A percentile compares a stretch with the other conserved stretches of the same genome.
Conservation (phyloP, 768 basidiomycete species). For the Lactifluus subvellereus region DNA sequence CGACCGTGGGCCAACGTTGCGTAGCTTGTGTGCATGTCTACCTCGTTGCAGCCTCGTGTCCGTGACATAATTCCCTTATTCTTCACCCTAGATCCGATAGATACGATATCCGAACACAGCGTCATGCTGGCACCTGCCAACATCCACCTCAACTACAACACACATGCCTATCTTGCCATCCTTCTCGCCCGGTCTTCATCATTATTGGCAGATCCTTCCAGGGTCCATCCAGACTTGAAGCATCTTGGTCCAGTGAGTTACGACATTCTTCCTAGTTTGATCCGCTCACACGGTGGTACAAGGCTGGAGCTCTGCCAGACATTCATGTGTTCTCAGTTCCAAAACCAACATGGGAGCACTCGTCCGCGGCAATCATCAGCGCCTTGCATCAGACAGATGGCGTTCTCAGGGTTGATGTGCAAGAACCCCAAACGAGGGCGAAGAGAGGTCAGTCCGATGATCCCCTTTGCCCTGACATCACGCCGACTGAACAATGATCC, state of each 20-base stretch:
- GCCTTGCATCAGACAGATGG: conserved; percentile 18
- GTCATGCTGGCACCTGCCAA: conserved; percentile 8
- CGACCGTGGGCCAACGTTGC: not conserved
- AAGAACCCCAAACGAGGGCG: conserved; percentile 18
- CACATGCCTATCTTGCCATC: conserved; percentile 21
- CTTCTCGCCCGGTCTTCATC: conserved; percentile 13
- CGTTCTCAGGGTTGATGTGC: conserved; percentile 21
- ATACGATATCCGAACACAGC: not conserved
- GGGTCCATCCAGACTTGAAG: conserved; percentile 14
- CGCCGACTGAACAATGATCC: not conserved
- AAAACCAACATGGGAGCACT: conserved; percentile 13
- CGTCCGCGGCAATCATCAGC: conserved; percentile 5
- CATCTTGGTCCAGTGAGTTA: conserved; percentile 19
- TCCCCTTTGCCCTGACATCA: not conserved
- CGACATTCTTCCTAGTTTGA: conserved; percentile 1
- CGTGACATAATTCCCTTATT: not conserved
- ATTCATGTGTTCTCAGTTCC: conserved; percentile 20
- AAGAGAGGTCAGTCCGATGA: conserved; percentile 16
- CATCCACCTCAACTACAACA: conserved; percentile 13
- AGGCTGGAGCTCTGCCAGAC: conserved; percentile 22
- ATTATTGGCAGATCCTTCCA: conserved; percentile 13
- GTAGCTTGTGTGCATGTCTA: not conserved
- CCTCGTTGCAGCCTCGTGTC: conserved; percentile 20
- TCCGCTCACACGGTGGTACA: conserved; percentile 7
- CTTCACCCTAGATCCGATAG: not conserved